A percentile compares a stretch with the other conserved stretches of the same genome.
Evolutionary conservation across 352 stramenopile species (phyloP).

Genomic region (Phytophthora syringae): DNA sequence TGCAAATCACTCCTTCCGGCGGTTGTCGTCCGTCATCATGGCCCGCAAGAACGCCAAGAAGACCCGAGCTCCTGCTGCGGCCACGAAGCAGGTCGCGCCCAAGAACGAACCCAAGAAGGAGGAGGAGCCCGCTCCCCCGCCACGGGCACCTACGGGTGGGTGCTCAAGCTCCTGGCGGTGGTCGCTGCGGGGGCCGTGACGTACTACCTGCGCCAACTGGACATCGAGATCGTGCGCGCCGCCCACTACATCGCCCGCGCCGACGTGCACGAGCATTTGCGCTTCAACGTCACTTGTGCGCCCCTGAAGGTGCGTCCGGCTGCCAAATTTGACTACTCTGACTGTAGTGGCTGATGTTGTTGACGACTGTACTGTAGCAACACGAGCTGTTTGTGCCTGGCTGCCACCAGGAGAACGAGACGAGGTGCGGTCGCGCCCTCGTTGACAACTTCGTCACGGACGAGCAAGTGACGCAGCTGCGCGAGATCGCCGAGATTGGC

Average conservation of each 20-base stretch:
- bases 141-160: conserved; percentile 29
- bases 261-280: conserved; percentile 48
- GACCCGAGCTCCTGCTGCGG: neutral
- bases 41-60: conserved; percentile 40
- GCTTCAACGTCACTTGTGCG: conserved; percentile 62
- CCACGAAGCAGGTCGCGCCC: conserved; percentile 18
- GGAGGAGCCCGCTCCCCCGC: neutral
- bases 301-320: conserved; percentile 44
- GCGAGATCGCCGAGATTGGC: conserved; percentile 82
- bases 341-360: too few species aligned
- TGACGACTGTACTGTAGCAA: conserved; percentile 18
- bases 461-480: conserved; percentile 72
- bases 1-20: conserved; percentile 1
- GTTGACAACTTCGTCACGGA: conserved; percentile 78
- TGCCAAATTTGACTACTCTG: too few species aligned
- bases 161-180: conserved; percentile 35
- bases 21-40: conserved; percentile 17
- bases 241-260: conserved; percentile 45
- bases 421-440: conserved; percentile 72
- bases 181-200: conserved; percentile 18
- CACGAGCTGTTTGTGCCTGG: conserved; percentile 61
- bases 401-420: conserved; percentile 64
- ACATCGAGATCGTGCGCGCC: conserved; percentile 19
- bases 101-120: conserved; percentile 15
- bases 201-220: conserved; percentile 31